Evolutionary conservation across 73 alveolate genomes (phyloP).

Genomic region (Paramecium primaurelia): DNA sequence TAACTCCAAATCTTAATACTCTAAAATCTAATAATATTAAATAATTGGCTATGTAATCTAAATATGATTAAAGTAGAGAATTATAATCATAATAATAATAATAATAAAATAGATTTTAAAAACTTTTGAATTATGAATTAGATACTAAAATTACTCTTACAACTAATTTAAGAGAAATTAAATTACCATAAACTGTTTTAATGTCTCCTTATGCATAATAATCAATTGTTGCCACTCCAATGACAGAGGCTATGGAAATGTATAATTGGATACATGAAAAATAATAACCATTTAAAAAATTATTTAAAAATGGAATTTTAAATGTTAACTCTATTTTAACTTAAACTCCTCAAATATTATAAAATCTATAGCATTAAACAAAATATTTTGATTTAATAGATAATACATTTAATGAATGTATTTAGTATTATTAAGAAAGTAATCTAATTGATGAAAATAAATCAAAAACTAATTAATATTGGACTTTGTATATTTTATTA

Average conservation of each 20-base stretch:
- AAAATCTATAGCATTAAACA: not conserved
- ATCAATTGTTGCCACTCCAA: slow-evolving; percentile 36
- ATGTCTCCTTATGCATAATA: slow-evolving; percentile 49
- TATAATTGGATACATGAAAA: slow-evolving; percentile 48
- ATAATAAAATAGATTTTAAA: not conserved
- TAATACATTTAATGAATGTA: not conserved
- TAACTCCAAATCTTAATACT: not conserved
- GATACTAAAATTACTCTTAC: not conserved
- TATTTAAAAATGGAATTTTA: not conserved
- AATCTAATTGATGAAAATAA: slow-evolving; percentile 10
- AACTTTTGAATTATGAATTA: slow-evolving; percentile 21
- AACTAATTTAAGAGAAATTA: slow-evolving; percentile 36
- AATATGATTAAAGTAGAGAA: slow-evolving; percentile 18
- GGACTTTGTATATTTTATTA: slow-evolving; percentile 4
- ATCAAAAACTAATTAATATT: not conserved
- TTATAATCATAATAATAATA: not conserved
- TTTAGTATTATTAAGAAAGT: not conserved
- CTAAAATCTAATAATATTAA: slow-evolving; percentile 5
- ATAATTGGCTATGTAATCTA: not conserved
- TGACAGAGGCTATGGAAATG: slow-evolving; percentile 50
- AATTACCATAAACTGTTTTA: slow-evolving; percentile 14
- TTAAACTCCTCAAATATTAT: not conserved
- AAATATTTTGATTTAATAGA: not conserved
- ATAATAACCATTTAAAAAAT: slow-evolving; percentile 10
- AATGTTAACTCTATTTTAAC: not conserved